Base-by-base conservation (phyloP, 768 basidiomycete genomes). In the Tylopilus felleus region DNA sequence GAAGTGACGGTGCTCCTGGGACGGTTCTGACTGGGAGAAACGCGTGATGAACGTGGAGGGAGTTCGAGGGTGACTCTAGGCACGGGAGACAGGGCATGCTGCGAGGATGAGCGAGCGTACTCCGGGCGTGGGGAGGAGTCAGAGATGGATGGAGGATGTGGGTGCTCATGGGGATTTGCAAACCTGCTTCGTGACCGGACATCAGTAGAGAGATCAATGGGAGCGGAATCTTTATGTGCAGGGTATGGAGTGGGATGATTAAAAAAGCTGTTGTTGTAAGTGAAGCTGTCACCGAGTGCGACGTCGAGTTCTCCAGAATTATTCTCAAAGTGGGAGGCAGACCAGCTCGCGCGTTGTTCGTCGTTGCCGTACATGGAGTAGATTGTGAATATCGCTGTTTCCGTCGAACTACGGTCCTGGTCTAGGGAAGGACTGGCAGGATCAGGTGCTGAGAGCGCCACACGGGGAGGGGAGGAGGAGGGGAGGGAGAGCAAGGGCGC, bases 321-420 rank as follows among this genome's bases (percentile, higher is more conserved):
- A 44, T 65, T 73, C 56, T 72, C 73, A 54, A 73, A 67, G 56
- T 72, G 65, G 53, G 73, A 63, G 61, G 71, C 64, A 66, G 74
- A 64, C 78, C 80, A 84, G 74, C 79, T 79, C 48, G 74, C 68
- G 48, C 73, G 71, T 60, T 66, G 57, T 51, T 67, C 64, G 53
- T 84, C 81, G 66, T 85, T 84, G 49, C 82, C 82, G 68, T 93
- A 93, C 90, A 91, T 91, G 46, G 87, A 90, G 68, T 90, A 93
- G 52, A 93, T 92, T 49, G 87, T 84, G 66, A 86, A 83, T 65
- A 92, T 88, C 13, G 88, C 82, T 46, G 86, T 82, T 62, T 89
- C 88, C 13, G 86, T 82, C 0, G 86, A 84, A 52, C 74, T 75
- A 53, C 84, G 80, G 19, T 76, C 78, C 60, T 73, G 73, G 47